Evolutionary conservation across 495 filamentous ascomycete genomes (phyloP).

Genomic region (Neohortaea acidophila): DNA sequence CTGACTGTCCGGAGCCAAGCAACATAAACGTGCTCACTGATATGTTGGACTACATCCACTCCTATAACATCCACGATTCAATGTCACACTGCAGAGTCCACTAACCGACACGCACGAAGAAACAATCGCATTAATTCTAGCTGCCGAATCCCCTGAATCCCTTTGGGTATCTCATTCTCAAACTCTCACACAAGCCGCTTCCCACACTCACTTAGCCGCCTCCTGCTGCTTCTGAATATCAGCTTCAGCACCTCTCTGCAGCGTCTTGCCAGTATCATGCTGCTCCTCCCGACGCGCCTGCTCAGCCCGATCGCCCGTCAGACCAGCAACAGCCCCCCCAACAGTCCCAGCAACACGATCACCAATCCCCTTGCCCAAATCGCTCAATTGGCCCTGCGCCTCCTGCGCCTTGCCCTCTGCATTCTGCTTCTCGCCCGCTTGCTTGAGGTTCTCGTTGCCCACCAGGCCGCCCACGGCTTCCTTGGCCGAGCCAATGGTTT

Average conservation of each 20-base stretch:
- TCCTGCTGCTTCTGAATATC: constrained; percentile 71
- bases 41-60: too few species aligned
- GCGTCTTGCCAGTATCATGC: constrained; percentile 77
- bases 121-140: too few species aligned
- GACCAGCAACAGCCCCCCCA: constrained; percentile 49
- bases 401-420: constrained; percentile 64
- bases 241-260: constrained; percentile 67
- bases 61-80: too few species aligned
- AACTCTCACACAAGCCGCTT: too few species aligned
- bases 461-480: constrained; percentile 61
- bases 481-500: constrained; percentile 75
- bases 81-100: too few species aligned
- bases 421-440: constrained; percentile 63
- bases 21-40: too few species aligned
- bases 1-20: too few species aligned
- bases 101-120: too few species aligned
- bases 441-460: constrained; percentile 60
- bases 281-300: constrained; percentile 46
- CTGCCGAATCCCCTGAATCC: too few species aligned
- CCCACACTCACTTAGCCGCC: too few species aligned
- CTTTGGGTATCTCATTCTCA: too few species aligned
- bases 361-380: constrained; percentile 52
- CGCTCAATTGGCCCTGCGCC: constrained; percentile 67
- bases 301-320: constrained; percentile 53
- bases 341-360: constrained; percentile 61